Evolutionary conservation across 257 asterid genomes (phyloP).

Genomic region (Euphrasia confusa): DNA sequence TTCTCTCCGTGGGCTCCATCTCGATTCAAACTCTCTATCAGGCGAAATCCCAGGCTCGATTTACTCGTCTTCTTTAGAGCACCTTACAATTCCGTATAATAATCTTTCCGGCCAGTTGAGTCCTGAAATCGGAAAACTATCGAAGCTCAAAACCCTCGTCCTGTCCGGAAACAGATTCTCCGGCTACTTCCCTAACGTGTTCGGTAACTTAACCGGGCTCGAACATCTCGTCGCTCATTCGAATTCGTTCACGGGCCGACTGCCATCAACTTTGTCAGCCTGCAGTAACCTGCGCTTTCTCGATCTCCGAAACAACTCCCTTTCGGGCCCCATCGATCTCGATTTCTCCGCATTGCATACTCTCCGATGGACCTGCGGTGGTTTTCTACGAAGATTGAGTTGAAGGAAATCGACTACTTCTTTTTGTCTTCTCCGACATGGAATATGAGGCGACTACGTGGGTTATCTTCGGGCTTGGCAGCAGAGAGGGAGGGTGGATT

Average conservation of each 20-base stretch:
- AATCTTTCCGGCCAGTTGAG: conserved; percentile 67
- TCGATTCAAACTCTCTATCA: background rate
- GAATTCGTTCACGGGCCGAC: conserved; percentile 60
- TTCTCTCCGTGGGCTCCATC: background rate
- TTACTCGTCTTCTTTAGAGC: conserved; percentile 57
- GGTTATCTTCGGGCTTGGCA: too few relatives aligned
- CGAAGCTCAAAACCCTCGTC: conserved; percentile 50
- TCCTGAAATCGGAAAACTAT: conserved; percentile 56
- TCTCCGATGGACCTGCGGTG: conserved; percentile 21
- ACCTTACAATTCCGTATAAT: conserved; percentile 61
- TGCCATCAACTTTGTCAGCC: conserved; percentile 57
- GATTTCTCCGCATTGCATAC: conserved; percentile 53
- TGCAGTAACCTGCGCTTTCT: conserved; percentile 62
- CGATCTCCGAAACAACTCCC: conserved; percentile 75
- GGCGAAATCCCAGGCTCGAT: conserved; percentile 49
- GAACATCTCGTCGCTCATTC: conserved; percentile 63
- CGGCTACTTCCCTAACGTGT: conserved; percentile 71
- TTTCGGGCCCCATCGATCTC: conserved; percentile 58
- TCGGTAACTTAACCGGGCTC: conserved; percentile 59
- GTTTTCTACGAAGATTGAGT: too few relatives aligned
- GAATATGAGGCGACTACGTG: too few relatives aligned
- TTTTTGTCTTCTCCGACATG: too few relatives aligned
- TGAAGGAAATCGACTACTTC: too few relatives aligned
- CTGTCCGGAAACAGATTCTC: conserved; percentile 51
- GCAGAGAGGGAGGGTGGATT: too few relatives aligned